Conservation (phyloP, 2,329 filamentous ascomycete genomes). For the Aspergillus phoenicis region DNA sequence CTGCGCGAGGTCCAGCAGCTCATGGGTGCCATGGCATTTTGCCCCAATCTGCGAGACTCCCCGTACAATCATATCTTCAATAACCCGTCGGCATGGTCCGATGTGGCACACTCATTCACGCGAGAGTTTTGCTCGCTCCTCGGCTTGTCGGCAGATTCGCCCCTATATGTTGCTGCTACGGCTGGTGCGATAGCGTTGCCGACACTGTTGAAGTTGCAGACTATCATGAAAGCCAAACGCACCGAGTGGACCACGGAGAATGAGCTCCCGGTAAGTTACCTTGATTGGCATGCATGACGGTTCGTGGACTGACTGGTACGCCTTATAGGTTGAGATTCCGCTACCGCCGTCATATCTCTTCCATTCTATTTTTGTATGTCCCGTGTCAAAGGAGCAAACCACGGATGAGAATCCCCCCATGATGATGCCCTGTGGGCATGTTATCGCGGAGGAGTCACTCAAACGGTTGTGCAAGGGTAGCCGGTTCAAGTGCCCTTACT, state of each 20-base stretch:
- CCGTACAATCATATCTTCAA: conserved; percentile 81
- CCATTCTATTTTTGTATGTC: conserved; percentile 97
- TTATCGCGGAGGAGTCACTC: conserved; percentile 83
- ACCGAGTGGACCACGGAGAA: conserved; percentile 94
- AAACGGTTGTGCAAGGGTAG: conserved; percentile 75
- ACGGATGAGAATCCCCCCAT: conserved; percentile 92
- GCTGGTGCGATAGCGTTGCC: conserved; percentile 91
- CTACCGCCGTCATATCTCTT: conserved; percentile 70
- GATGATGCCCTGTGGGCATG: conserved; percentile 95
- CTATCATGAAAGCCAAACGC: conserved; percentile 82
- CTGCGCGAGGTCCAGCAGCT: conserved; percentile 78
- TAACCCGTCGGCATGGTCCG: conserved; percentile 74
- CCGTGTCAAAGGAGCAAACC: conserved; percentile 93
- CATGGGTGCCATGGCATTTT: conserved; percentile 77
- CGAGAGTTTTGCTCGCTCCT: conserved; percentile 92
- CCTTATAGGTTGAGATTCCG: conserved; percentile 62
- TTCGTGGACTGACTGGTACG: conserved; percentile 29
- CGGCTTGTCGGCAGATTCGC: conserved; percentile 85
- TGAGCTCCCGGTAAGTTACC: conserved; percentile 76
- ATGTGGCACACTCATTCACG: conserved; percentile 84
- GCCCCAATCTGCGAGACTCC: conserved; percentile 70
- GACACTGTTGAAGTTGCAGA: conserved; percentile 82
- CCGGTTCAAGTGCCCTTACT: conserved; percentile 95
- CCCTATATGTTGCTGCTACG: conserved; percentile 88
- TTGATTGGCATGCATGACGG: not conserved